Percentiles rank a stretch among this genome's conserved stretches.
Conservation (phyloP, 129 eudicot genomes). For the Saussurea involucrata region DNA sequence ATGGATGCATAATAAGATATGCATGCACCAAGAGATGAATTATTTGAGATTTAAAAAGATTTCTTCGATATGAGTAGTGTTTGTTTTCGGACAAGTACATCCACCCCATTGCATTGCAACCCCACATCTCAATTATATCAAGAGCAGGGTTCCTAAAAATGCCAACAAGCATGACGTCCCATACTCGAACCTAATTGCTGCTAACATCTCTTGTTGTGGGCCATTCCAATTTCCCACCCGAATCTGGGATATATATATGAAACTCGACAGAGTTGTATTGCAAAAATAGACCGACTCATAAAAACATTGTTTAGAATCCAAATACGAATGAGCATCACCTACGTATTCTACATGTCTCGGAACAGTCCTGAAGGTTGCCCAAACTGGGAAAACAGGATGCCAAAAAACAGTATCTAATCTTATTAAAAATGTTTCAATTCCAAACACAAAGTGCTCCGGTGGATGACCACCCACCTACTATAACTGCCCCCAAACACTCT, state of each 20-base stretch:
- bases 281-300: neutral
- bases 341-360: slow-evolving; percentile 17
- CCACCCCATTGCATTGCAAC: too few relatives aligned
- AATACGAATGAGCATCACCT: slow-evolving; percentile 2
- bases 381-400: slow-evolving; percentile 15
- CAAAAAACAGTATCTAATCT: slow-evolving; percentile 18
- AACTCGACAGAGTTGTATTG: neutral
- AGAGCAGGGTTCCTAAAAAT: too few relatives aligned
- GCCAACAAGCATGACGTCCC: too few relatives aligned
- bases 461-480: slow-evolving; percentile 17
- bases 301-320: slow-evolving; percentile 18
- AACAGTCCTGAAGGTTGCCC: slow-evolving; percentile 13
- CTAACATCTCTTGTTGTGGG: neutral
- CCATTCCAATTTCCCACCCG: neutral
- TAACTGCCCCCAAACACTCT: slow-evolving; percentile 18
- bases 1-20: too few relatives aligned
- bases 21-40: too few relatives aligned
- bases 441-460: slow-evolving; percentile 2
- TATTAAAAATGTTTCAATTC: slow-evolving; percentile 23
- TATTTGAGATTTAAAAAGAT: too few relatives aligned
- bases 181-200: neutral
- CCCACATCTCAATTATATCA: too few relatives aligned
- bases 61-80: too few relatives aligned
- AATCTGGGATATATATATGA: neutral
- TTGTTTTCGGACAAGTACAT: too few relatives aligned